Base-by-base conservation (phyloP, 2,329 filamentous ascomycete species). In the Claviceps sp. region DNA sequence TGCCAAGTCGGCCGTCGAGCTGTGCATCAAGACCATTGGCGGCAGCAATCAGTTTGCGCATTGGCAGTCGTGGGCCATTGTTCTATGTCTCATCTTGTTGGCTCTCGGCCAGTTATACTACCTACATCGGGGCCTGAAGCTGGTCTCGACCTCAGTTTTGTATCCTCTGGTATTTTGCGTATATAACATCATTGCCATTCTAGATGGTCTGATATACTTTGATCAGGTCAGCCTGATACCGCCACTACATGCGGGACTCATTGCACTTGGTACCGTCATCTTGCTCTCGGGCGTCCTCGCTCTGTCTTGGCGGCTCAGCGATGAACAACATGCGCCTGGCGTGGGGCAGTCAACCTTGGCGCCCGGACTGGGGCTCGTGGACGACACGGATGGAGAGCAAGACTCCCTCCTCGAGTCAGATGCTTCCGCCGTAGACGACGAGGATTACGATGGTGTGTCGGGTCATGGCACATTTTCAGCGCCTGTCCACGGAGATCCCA, bases 81-180 rank as follows among this genome's bases (percentile, higher is more conserved):
- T 98, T 1, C 68, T 95, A 22, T 84, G 82, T 6, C 83, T 98
- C 50, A 75, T 96, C 54, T 75, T 77, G 3, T 76, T 97, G 55
- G 91, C 93, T 4, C 77, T 98, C 45, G 86, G 83, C 45, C 93
- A 98, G 68, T 78, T 98, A 5, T 98, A 95, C 70, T 97, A 94
- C 68, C 80, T 98, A 55, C 93, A 98, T 65, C 81, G 88, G 44
- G 93, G 93, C 50, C 77, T 98, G 56, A 95, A 95, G 69, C 77
- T 98, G 50, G 89, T 94, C 67, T 96, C 90, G 51, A 97, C 93
- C 22, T 95, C 89, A 61, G 85, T 97, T 56, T 76, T 98, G 59
- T 98, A 98, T 68, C 93, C 93, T 5, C 84, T 97, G 60, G 90
- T 97, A 41, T 98, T 98, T 70, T 98, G 93, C 75, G 82, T 97